phyloP scores from a whole-genome alignment of 495 filamentous ascomycete genomes.

The Aspergillus kassunensis region DNA sequence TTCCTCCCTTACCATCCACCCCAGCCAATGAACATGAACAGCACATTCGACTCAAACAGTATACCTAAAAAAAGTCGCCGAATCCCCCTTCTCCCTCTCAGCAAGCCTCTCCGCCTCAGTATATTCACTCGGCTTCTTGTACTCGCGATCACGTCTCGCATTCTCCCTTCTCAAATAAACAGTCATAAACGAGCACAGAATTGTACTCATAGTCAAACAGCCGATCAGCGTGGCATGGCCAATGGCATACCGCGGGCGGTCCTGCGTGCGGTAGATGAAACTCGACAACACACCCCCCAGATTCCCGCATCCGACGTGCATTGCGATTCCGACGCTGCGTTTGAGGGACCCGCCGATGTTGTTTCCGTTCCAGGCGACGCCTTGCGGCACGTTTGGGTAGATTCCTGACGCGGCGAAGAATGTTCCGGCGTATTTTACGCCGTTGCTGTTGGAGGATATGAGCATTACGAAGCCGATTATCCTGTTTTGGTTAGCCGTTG shows the following conservation, averaged over 20 bases:
- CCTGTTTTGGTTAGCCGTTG: conserved; percentile 28
- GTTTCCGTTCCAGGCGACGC: conserved; percentile 16
- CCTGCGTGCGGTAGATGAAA: conserved; percentile 10
- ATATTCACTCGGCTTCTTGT: conserved; percentile 9
- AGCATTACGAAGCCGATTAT: conserved; percentile 38
- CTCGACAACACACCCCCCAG: conserved; percentile 7
- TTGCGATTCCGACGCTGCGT: conserved; percentile 10
- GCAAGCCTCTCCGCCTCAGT: conserved; percentile 5
- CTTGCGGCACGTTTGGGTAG: conserved; percentile 15
- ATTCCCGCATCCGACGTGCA: conserved; percentile 15
- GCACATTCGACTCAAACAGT: no score
- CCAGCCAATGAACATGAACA: no score
- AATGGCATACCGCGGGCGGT: conserved; percentile 3
- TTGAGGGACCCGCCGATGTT: conserved; percentile 12
- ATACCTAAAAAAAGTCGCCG: conserved; percentile 13
- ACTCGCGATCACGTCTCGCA: conserved; percentile 8
- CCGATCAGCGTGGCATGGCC: conserved; percentile 15
- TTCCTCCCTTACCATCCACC: no score
- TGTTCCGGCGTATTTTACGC: conserved; percentile 25
- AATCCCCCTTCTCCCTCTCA: conserved; percentile 12
- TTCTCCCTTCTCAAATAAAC: conserved; percentile 13
- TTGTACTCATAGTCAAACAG: conserved; percentile 9
- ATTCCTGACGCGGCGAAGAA: conserved; percentile 22
- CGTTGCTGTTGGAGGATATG: conserved; percentile 19
- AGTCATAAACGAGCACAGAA: conserved; percentile 14